A percentile compares a stretch with the other conserved stretches of the same genome.
These are phyloP conservation scores for Salinomyces thailandicus DNA, from an alignment of 2,329 filamentous ascomycete genomes.

Conservation along the genomic window DNA sequence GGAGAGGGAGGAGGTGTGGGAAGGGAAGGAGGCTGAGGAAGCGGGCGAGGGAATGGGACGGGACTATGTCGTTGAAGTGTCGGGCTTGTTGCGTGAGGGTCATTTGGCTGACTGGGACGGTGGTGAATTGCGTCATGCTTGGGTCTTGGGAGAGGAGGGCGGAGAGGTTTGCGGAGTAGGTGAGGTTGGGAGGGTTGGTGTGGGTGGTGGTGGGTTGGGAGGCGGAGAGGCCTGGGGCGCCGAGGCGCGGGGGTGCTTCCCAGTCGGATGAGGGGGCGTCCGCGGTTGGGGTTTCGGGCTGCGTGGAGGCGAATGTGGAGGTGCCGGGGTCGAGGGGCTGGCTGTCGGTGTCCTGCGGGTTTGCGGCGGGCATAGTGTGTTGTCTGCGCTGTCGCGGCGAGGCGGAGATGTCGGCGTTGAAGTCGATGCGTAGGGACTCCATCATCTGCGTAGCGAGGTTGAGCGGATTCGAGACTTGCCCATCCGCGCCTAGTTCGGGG, in stretches of 20 bases:
- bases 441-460: constrained; percentile 91
- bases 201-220: constrained; percentile 14
- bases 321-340: constrained; percentile 26
- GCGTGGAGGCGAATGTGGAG: constrained; percentile 60
- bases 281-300: constrained; percentile 66
- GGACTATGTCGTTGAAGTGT: constrained; percentile 82
- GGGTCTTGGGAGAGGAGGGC: constrained; percentile 75
- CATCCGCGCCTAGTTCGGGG: constrained; percentile 61
- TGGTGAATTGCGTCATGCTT: constrained; percentile 69
- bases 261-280: constrained; percentile 74
- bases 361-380: constrained; percentile 24
- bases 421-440: constrained; percentile 79
- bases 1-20: constrained; percentile 63
- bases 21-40: constrained; percentile 81
- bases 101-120: constrained; percentile 51
- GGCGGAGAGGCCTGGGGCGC: constrained; percentile 32
- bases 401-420: constrained; percentile 55
- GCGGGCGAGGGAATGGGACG: constrained; percentile 72
- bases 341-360: constrained; percentile 44
- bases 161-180: constrained; percentile 27
- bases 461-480: constrained; percentile 66
- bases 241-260: constrained; percentile 59
- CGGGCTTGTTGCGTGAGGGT: constrained; percentile 82
- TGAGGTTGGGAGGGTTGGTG: not conserved
- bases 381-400: constrained; percentile 35